These are phyloP conservation scores for Polygonum aviculare DNA, from an alignment of 148 eudicot genomes.

Conservation along the genomic window DNA sequence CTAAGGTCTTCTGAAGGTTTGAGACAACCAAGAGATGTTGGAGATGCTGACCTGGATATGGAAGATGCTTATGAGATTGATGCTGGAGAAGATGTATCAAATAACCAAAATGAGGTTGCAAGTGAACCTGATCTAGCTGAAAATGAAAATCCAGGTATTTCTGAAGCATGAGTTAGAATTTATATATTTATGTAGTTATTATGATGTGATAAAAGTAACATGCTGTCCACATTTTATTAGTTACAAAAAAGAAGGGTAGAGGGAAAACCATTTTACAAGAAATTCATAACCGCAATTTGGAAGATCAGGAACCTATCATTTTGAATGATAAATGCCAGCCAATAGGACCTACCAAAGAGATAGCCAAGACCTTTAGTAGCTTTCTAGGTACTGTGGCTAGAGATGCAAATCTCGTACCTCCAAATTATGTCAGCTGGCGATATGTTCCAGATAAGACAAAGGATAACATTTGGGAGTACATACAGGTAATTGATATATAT, in stretches of 20 bases:
- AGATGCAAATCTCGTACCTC: neutral
- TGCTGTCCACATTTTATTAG: too few relatives aligned
- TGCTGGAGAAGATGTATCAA: too few relatives aligned
- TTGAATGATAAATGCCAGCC: neutral
- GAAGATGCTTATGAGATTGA: too few relatives aligned
- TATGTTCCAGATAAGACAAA: neutral
- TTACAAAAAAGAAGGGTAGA: too few relatives aligned
- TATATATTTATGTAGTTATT: too few relatives aligned
- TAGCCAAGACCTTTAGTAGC: neutral
- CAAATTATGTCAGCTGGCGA: too few relatives aligned
- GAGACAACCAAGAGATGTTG: too few relatives aligned
- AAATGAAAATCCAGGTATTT: neutral
- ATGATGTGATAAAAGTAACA: neutral
- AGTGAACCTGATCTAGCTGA: neutral
- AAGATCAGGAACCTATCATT: neutral
- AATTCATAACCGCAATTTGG: neutral
- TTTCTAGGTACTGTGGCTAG: neutral
- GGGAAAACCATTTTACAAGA: neutral
- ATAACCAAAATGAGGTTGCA: neutral
- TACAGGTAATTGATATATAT: neutral
- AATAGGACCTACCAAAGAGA: neutral
- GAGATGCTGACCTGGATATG: too few relatives aligned
- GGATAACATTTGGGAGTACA: neutral
- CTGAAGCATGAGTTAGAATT: too few relatives aligned
- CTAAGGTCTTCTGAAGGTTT: too few relatives aligned